Evolutionary conservation across 768 basidiomycete genomes (phyloP).

Genomic region (Leccinum longicurvipes): DNA sequence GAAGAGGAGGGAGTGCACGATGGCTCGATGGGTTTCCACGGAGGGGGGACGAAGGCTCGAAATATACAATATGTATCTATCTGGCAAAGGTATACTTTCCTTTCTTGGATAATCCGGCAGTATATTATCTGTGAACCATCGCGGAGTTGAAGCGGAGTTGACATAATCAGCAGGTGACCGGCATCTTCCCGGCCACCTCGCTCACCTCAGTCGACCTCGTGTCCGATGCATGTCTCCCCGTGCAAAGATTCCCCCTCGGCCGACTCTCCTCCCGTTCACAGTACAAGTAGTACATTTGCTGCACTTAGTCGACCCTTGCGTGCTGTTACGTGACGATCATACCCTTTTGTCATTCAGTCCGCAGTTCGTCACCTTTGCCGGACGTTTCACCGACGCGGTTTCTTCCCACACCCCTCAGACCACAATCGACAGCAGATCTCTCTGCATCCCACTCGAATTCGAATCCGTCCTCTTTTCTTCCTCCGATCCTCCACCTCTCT

Average conservation of each 20-base stretch:
- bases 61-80: slow-evolving; percentile 16
- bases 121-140: slow-evolving; percentile 15
- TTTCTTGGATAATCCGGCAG: slow-evolving; percentile 22
- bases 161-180: slow-evolving; percentile 1
- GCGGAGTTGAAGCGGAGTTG: slow-evolving; percentile 23
- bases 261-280: background rate
- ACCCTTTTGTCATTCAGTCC: too few relatives aligned
- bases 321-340: background rate
- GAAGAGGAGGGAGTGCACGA: slow-evolving; percentile 17
- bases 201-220: slow-evolving; percentile 15
- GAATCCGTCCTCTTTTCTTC: slow-evolving; percentile 5
- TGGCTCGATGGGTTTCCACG: slow-evolving; percentile 18
- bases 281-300: background rate
- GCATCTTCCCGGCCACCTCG: slow-evolving; percentile 1
- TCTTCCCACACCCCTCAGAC: slow-evolving; percentile 1
- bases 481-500: slow-evolving; percentile 16
- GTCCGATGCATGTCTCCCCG: slow-evolving; percentile 4
- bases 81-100: slow-evolving; percentile 8
- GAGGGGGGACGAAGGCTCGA: slow-evolving; percentile 6
- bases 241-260: slow-evolving; percentile 9
- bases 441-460: background rate
- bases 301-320: background rate
- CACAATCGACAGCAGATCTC: background rate
- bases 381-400: background rate
- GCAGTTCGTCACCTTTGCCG: background rate